Percentiles rank a stretch among this genome's conserved stretches.
Evolutionary conservation across 345 rosid species (phyloP).

Genomic region (Noccaea bulbosa): DNA sequence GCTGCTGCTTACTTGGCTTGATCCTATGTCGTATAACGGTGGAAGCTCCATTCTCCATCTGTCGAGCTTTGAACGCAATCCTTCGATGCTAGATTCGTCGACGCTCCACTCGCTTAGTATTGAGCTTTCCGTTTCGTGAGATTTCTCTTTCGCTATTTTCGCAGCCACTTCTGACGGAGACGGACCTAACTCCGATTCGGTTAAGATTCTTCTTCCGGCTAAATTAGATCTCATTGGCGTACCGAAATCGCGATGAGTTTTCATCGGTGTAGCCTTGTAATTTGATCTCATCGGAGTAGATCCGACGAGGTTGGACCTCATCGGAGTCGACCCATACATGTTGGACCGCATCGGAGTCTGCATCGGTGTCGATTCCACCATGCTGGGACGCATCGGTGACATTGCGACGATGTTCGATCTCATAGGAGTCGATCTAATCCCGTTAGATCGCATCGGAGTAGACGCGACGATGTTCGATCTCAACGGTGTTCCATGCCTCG

Average conservation of each 20-base stretch:
- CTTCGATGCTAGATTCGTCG: conserved; percentile 65
- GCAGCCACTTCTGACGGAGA: conserved; percentile 88
- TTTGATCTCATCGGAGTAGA: conserved; percentile 38
- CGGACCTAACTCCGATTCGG: conserved; percentile 79
- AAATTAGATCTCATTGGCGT: conserved; percentile 40
- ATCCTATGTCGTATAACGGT: conserved; percentile 56
- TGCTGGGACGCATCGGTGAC: conserved; percentile 34
- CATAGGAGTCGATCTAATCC: conserved; percentile 32
- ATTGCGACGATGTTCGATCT: conserved; percentile 28
- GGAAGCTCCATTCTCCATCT: conserved; percentile 84
- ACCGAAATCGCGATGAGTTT: conserved; percentile 29
- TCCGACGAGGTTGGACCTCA: conserved; percentile 31
- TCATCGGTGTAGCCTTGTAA: conserved; percentile 40
- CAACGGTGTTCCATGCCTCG: conserved; percentile 44
- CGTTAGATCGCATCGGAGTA: conserved; percentile 37
- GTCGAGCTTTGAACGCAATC: conserved; percentile 75
- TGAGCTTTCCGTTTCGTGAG: conserved; percentile 58
- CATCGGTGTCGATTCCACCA: conserved; percentile 14
- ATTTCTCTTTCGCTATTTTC: conserved; percentile 46
- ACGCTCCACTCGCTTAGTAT: conserved; percentile 56
- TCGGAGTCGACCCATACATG: conserved; percentile 22
- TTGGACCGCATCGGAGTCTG: conserved; percentile 33
- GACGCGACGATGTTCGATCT: conserved; percentile 38
- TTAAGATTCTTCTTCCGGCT: conserved; percentile 41
- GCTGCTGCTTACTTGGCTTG: conserved; percentile 43